Base-by-base conservation (phyloP, 2,329 filamentous ascomycete genomes). In the Tetracladium maxilliforme region DNA sequence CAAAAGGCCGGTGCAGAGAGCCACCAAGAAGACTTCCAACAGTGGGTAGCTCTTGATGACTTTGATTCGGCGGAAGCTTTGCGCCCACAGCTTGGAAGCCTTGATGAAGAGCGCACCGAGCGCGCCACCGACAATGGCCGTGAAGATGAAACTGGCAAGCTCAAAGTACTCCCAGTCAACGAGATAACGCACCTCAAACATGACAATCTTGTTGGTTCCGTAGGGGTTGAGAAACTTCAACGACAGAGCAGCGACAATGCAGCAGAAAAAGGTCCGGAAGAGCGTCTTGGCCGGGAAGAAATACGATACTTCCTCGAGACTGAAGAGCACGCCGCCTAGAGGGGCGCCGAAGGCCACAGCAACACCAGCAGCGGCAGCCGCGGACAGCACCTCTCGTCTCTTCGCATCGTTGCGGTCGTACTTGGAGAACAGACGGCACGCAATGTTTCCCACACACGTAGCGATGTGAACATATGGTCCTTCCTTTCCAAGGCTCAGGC, bases 261-360 rank as follows among this genome's bases (percentile, higher is more conserved):
- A 95, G 57, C 87, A 95, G 52, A 95, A 95, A 51, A 98, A 98
- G 0, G 90, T 95, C 26, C 90, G 65, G 56, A 98, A 98, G 7
- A 98, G 65, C 0, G 87, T 95, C 55, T 98, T 95, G 6, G 87
- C 83, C 1, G 90, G 87, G 47, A 95, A 95, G 51, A 95, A 95
- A 50, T 95, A 95, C 38, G 81, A 72, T 33, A 95, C 86, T 61
- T 95, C 90, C 51, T 98, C 90, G 16, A 95, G 52, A 17, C 83
- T 84, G 49, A 95, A 95, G 4, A 95, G 61, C 2, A 94, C 84
- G 26, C 87, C 87, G 7, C 84, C 83, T 0, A 72, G 44, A 2
- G 87, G 87, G 2, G 87, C 84, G 19, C 87, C 87, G 45, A 95
- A 95, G 9, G 87, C 87, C 16, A 95, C 87, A 8, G 86, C 81